Base-by-base conservation (phyloP, 306 rosid species). In the Biancaea sappan region DNA sequence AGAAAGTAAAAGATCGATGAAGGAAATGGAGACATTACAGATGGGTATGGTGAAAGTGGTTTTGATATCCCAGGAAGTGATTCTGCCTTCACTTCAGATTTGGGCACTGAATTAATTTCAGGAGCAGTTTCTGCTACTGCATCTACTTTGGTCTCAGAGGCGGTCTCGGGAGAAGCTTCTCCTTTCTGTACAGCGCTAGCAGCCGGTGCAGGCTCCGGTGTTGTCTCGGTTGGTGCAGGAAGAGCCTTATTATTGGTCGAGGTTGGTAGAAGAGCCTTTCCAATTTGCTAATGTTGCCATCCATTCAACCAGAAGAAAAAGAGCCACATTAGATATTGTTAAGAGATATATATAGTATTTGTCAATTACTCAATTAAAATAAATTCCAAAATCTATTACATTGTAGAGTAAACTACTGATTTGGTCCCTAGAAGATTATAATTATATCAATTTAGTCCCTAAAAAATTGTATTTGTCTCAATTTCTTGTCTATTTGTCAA, bases 21-120 rank as follows among this genome's bases (percentile, higher is more conserved):
- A 61, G 71, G 66, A 12, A 82, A 65, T 44, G 19, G 77, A 74
- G 81, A 77, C 71, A 51, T 81, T 91, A 94, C 98, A 28, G 5
- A 65, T 35, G 97, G 90, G 74, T 87, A 94, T 59, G 99, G 99
- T 37, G 99, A 94, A 59, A 89, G 98, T 25, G 96, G 84, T 63
- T 50, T 81, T 63, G 91, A 77, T 74, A 56, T 69, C 66, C 7
- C 60, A 4, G 93, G 91, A 76, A 68, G 46, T 26, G 99, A 77
- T 65, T 88, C 89, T 79, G 84, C 82, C 80, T 80, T 87, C 14
- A 54, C 76, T 87, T 90, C 97, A 35, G 85, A 43, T 80, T 85
- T 77, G 6, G 96, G 89, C 3, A 78, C 90, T 14, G 92, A 86
- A 79, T 87, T 87, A 69, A 85, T 80, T 72, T 82, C 99, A 2